phyloP scores from a whole-genome alignment of 768 basidiomycete species.

The Phanerodontia chrysosporium region DNA sequence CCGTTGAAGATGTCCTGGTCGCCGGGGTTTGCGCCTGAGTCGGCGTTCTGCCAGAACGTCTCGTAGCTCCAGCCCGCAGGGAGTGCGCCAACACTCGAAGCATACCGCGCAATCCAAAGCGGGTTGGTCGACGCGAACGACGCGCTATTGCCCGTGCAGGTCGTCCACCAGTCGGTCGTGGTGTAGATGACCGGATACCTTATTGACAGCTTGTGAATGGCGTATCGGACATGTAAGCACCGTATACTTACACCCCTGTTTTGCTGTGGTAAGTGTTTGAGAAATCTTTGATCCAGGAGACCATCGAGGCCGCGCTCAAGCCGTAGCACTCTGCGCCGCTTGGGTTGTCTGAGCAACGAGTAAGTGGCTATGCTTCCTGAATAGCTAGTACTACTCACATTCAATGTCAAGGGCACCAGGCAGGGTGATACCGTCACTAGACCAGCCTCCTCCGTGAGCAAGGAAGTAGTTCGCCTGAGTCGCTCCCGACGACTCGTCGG shows the following conservation, averaged over 20 bases:
- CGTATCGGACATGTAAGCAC: neutral
- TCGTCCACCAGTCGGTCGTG: constrained; percentile 64
- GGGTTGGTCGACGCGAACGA: constrained; percentile 49
- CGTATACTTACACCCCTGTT: constrained; percentile 39
- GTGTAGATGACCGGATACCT: constrained; percentile 49
- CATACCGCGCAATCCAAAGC: constrained; percentile 56
- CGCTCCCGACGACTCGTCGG: constrained; percentile 49
- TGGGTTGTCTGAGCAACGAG: constrained; percentile 41
- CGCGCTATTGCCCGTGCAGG: constrained; percentile 57
- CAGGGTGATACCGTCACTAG: constrained; percentile 52
- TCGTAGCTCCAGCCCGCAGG: constrained; percentile 58
- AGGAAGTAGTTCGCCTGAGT: constrained; percentile 58
- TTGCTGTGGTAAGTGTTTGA: constrained; percentile 50
- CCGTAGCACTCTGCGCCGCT: constrained; percentile 51
- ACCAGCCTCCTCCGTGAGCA: constrained; percentile 56
- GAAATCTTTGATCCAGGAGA: constrained; percentile 60
- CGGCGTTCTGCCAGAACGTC: constrained; percentile 61
- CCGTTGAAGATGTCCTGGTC: constrained; percentile 59
- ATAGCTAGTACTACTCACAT: constrained; percentile 31
- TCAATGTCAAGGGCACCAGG: constrained; percentile 65
- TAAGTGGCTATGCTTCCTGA: neutral
- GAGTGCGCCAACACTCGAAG: constrained; percentile 46
- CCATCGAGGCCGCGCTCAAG: constrained; percentile 49
- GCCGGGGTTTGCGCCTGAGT: constrained; percentile 52
- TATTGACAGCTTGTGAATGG: neutral